Base-by-base conservation (phyloP, 2,329 filamentous ascomycete genomes). In the Aspergillus flavus region DNA sequence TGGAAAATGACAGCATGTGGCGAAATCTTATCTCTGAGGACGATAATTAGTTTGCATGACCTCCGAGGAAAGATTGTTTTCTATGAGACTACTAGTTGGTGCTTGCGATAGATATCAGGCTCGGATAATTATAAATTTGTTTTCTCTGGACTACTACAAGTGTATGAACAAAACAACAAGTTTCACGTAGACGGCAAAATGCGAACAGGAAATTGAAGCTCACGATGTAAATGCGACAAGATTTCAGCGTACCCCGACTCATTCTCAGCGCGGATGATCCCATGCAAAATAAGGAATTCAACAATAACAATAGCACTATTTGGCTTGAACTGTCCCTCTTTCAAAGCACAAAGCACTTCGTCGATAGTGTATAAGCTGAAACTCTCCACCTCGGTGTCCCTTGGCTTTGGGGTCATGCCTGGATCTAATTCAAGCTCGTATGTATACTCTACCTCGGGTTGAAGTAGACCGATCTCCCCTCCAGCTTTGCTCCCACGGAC, bases 251-350 rank as follows among this genome's bases (percentile, higher is more conserved):
- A 73, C 43, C 70, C 46, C 14, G 62, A 56, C 61, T 78, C 73
- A 26, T 69, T 73, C 48, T 76, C 73, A 7, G 58, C 28, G 1
- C 50, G 76, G 21, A 78, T 12, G 30, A 77, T 64, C 1, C 75
- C 73, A 66, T 74, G 73, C 41, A 70, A 58, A 53, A 78, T 72
- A 19, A 79, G 69, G 62, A 75, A 76, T 16, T 76, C 72, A 11
- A 78, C 61, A 21, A 75, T 65, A 16, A 73, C 72, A n/a, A 77
- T 59, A 10, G 71, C 69, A 57, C 72, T 71, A 66, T 75, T 73
- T 6, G 69, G 66, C 55, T 76, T 76, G 45, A 79, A 78, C 52
- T 67, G 63, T 3, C 71, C 69, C 4, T 52, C 48, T 7, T 50
- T 41, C 61, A 79, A 48, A 2, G 73, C 73, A 5, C 58, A 36